Base-by-base conservation (phyloP, 2,329 filamentous ascomycete genomes). In the Podosphaera aphanis region DNA sequence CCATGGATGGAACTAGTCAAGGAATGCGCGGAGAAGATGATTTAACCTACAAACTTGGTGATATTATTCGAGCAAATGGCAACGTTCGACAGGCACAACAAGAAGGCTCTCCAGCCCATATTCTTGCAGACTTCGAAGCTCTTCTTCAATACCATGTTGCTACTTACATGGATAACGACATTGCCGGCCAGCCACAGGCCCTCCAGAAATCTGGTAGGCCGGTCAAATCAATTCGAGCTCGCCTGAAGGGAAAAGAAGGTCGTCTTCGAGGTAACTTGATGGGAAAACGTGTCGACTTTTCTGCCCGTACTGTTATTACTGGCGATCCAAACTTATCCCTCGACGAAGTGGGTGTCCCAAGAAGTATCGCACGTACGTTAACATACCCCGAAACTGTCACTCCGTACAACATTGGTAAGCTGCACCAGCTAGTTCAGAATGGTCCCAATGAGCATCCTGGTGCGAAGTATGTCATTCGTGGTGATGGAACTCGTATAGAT, bases 151-250 rank as follows among this genome's bases (percentile, higher is more conserved):
- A 93, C 59, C 92, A 98, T 58, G 86, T 98, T 49, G 92, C 92
- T 38, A 98, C 92, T 1, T 93, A 94, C 64, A 98, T 99, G 92
- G 90, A 98, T 64, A 99, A 98, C 57, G 88, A 98, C 61, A 94
- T 95, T 63, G 90, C 92, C 51, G 86, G 88, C 43, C 79, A 92
- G 55, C 90, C 90, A 2, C 85, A 90, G 55, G 88, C 90, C 2
- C 69, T 95, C 58, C 92, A 98, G 59, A 98, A 98, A 69, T 93
- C 85, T 47, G 92, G 92, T 42, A 78, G 92, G 58, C 86, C 92
- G 0, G 81, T 98, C 54, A 98, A 98, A 67, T 85, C 90, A 15
- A 93, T 98, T 53, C 83, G 92, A 56, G 85, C 85, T 49, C 86
- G 90, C 64, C 71, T 99, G 61, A 99, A 99, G 76, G 92, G 92